These are phyloP conservation scores for Apophysomyces variabilis DNA, from an alignment of 371 early-diverging fungal species.

Conservation along the genomic window DNA sequence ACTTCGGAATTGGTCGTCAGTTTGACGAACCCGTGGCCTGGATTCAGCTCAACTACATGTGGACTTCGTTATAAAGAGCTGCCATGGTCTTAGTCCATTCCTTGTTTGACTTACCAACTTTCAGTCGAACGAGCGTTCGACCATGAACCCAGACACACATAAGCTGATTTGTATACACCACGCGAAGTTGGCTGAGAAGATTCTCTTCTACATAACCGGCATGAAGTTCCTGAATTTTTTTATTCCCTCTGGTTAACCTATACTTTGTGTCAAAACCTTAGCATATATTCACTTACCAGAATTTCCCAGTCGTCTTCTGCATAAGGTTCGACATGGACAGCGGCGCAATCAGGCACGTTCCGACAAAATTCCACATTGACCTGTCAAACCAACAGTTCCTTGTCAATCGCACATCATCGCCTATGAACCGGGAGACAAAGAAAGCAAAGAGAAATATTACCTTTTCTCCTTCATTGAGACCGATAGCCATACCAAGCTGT, in stretches of 20 bases:
- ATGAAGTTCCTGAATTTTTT: slow-evolving; percentile 67
- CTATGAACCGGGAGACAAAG: background rate
- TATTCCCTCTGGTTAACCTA: background rate
- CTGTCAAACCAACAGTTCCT: slow-evolving; percentile 31
- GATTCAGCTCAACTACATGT: slow-evolving; percentile 61
- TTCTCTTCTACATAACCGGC: slow-evolving; percentile 83
- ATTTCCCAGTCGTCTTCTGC: slow-evolving; percentile 91
- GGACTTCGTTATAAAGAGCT: too few species aligned
- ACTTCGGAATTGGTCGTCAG: slow-evolving; percentile 75
- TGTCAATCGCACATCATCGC: background rate
- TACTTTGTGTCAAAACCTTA: background rate
- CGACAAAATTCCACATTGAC: slow-evolving; percentile 68
- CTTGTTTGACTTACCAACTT: slow-evolving; percentile 51
- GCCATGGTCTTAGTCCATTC: too few species aligned
- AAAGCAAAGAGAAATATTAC: slow-evolving; percentile 36
- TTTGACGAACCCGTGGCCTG: slow-evolving; percentile 58
- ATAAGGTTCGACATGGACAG: slow-evolving; percentile 79
- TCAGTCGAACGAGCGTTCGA: slow-evolving; percentile 59
- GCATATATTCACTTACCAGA: slow-evolving; percentile 50
- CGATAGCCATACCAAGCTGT: slow-evolving; percentile 67
- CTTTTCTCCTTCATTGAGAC: slow-evolving; percentile 71
- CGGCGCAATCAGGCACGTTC: slow-evolving; percentile 59
- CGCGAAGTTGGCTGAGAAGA: slow-evolving; percentile 76
- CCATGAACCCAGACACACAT: slow-evolving; percentile 80
- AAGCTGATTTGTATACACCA: slow-evolving; percentile 68